Conservation (phyloP, 169 alveolate species). For the Plasmodium inui region DNA sequence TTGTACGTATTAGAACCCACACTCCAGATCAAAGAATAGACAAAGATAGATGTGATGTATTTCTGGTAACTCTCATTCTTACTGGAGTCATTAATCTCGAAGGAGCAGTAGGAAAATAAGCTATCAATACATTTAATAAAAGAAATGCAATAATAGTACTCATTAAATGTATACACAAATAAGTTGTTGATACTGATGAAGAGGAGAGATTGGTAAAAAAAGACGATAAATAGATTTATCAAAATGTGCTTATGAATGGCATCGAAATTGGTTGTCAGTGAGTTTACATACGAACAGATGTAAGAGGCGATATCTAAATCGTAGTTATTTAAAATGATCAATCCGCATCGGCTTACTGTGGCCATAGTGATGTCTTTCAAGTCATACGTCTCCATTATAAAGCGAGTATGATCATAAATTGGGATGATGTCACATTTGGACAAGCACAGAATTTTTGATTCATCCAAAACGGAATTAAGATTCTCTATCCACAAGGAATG, state of each 20-base stretch:
- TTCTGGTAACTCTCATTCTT: slow-evolving; percentile 56
- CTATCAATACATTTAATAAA: slow-evolving; percentile 64
- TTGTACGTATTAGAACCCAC: slow-evolving; percentile 74
- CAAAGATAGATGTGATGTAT: slow-evolving; percentile 54
- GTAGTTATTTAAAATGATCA: slow-evolving; percentile 97
- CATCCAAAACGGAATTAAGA: slow-evolving; percentile 98
- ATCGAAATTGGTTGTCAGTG: slow-evolving; percentile 57
- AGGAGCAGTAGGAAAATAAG: slow-evolving; percentile 52
- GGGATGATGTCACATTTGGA: slow-evolving; percentile 97
- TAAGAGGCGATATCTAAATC: slow-evolving; percentile 85
- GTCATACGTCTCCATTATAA: slow-evolving; percentile 94
- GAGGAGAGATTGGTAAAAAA: slow-evolving; percentile 45
- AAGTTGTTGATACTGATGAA: slow-evolving; percentile 51
- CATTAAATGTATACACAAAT: slow-evolving; percentile 67
- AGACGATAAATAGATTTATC: slow-evolving; percentile 49
- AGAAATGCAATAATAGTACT: slow-evolving; percentile 66
- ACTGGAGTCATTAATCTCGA: slow-evolving; percentile 51
- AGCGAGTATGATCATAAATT: slow-evolving; percentile 87
- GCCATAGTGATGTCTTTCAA: slow-evolving; percentile 98
- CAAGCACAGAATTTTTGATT: slow-evolving; percentile 96
- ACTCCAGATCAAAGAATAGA: slow-evolving; percentile 62
- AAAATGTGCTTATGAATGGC: slow-evolving; percentile 69
- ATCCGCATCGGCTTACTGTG: slow-evolving; percentile 98
- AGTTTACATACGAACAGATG: slow-evolving; percentile 64
- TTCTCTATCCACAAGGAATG: slow-evolving; percentile 99